These are phyloP conservation scores for Silene coronaria DNA, from an alignment of 179 eudicot genomes.

Conservation along the genomic window DNA sequence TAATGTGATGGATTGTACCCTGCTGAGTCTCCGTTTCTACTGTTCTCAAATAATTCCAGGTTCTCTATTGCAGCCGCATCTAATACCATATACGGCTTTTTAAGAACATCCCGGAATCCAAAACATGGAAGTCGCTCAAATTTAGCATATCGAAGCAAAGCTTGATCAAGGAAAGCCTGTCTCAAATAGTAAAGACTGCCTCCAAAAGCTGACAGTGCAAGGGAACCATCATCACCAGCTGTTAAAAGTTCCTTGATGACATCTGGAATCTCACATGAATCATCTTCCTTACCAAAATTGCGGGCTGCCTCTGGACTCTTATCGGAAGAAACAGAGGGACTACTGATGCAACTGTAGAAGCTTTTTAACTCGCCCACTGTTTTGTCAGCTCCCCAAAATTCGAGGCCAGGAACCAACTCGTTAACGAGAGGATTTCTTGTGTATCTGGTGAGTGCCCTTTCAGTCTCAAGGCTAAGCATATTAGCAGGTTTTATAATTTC, in stretches of 20 bases:
- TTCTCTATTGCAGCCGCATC: constrained; percentile 93
- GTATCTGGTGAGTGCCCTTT: constrained; percentile 64
- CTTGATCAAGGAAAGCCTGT: constrained; percentile 85
- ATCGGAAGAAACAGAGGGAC: constrained; percentile 27
- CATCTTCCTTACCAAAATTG: constrained; percentile 26
- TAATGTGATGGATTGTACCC: constrained; percentile 46
- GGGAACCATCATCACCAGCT: constrained; percentile 46
- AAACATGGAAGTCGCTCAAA: constrained; percentile 79
- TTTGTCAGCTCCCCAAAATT: constrained; percentile 89
- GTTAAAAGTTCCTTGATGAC: constrained; percentile 46
- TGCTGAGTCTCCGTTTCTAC: constrained; percentile 64
- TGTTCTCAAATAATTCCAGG: constrained; percentile 91
- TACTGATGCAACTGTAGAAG: constrained; percentile 40
- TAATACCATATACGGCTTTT: constrained; percentile 76
- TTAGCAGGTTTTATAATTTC: constrained; percentile 86
- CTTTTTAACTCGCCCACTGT: constrained; percentile 56
- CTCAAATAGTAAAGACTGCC: constrained; percentile 77
- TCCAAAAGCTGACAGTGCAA: constrained; percentile 93
- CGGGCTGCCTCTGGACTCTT: constrained; percentile 19
- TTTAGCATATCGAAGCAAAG: constrained; percentile 80
- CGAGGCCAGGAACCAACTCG: constrained; percentile 65
- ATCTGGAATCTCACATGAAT: constrained; percentile 48
- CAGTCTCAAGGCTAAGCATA: constrained; percentile 70
- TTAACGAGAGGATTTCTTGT: constrained; percentile 81
- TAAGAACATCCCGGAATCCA: constrained; percentile 45